phyloP scores from a whole-genome alignment of 495 filamentous ascomycete species.

The Niebla homalea region DNA sequence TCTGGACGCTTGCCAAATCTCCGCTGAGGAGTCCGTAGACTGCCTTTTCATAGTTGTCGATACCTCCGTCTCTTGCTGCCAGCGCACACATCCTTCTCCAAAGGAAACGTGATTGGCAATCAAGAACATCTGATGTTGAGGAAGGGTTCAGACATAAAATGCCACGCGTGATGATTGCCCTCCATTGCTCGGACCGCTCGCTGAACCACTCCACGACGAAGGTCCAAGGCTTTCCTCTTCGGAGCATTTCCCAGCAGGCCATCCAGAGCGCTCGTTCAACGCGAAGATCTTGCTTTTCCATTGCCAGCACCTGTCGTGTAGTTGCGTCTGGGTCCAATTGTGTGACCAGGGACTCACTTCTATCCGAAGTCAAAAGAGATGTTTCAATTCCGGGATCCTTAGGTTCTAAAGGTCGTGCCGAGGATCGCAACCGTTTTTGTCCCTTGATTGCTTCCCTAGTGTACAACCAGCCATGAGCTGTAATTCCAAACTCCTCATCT shows the following conservation, averaged over 20 bases:
- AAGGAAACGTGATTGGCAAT: conserved; percentile 35
- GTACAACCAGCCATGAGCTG: conserved; percentile 81
- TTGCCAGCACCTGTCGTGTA: conserved; percentile 54
- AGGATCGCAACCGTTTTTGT: conserved; percentile 60
- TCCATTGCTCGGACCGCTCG: conserved; percentile 69
- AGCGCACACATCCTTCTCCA: conserved; percentile 79
- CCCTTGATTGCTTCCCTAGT: conserved; percentile 82
- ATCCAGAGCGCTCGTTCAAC: conserved; percentile 82
- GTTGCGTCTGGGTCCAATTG: conserved; percentile 88
- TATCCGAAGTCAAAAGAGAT: conserved; percentile 41
- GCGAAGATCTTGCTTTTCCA: conserved; percentile 69
- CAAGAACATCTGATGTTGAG: neutral
- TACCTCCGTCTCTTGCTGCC: conserved; percentile 51
- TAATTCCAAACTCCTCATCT: conserved; percentile 51
- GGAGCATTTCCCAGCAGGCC: conserved; percentile 75
- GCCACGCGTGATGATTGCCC: conserved; percentile 55
- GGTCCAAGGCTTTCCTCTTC: conserved; percentile 57
- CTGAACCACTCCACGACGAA: conserved; percentile 71
- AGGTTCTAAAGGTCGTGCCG: conserved; percentile 51
- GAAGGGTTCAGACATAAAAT: conserved; percentile 6
- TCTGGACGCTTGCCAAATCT: conserved; percentile 60
- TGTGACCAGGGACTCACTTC: conserved; percentile 58
- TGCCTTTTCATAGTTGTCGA: conserved; percentile 67
- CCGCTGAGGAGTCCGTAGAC: conserved; percentile 83
- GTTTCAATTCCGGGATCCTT: conserved; percentile 40